Conservation (phyloP, 148 eudicot genomes). For the Nepenthes mirabilis region DNA sequence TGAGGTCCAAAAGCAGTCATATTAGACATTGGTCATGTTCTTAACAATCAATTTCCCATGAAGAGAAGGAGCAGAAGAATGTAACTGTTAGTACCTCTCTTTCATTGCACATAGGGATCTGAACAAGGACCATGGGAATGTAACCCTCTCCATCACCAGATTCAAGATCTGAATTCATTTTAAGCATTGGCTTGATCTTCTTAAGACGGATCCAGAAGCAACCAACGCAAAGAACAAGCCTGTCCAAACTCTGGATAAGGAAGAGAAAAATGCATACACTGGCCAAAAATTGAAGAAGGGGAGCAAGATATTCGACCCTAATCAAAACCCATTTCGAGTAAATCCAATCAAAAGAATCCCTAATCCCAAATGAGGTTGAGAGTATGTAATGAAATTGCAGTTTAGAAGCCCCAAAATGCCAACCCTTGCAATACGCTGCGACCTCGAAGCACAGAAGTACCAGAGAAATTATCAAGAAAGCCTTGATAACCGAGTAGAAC, state of each 20-base stretch:
- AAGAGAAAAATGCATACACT: slow-evolving; percentile 63
- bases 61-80: not conserved
- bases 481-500: no score
- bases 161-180: slow-evolving; percentile 7
- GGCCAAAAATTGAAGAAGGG: slow-evolving; percentile 54
- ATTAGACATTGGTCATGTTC: no score
- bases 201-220: slow-evolving; percentile 65
- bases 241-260: slow-evolving; percentile 71
- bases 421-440: no score
- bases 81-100: slow-evolving; percentile 1
- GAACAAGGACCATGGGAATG: slow-evolving; percentile 13
- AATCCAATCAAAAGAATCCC: slow-evolving; percentile 16
- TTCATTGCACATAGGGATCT: slow-evolving; percentile 13
- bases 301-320: slow-evolving; percentile 73
- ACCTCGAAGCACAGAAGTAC: no score
- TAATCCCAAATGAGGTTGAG: no score
- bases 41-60: no score
- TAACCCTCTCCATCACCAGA: slow-evolving; percentile 9
- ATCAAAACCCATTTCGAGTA: slow-evolving; percentile 56
- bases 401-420: no score
- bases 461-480: no score
- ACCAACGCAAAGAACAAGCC: slow-evolving; percentile 59
- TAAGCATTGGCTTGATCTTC: slow-evolving; percentile 57
- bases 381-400: no score
- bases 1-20: not conserved